Conservation (phyloP, 2,329 filamentous ascomycete species). For the Dothideomycetes sp. region DNA sequence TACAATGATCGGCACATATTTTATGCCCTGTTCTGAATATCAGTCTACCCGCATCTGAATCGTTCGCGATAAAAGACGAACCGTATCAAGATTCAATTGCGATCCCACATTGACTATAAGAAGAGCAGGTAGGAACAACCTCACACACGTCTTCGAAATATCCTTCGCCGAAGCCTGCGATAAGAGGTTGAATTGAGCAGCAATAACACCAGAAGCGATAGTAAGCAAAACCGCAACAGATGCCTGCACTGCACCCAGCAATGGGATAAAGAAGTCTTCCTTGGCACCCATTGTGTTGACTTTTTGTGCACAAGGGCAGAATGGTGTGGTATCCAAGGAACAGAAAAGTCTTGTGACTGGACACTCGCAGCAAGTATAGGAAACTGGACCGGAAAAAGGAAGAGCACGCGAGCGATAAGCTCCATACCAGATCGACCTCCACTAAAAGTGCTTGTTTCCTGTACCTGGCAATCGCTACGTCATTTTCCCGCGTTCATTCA, state of each 20-base stretch:
- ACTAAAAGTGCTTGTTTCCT: background rate
- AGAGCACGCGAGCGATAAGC: background rate
- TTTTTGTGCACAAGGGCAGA: background rate
- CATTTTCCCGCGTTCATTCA: background rate
- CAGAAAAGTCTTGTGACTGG: too few species aligned
- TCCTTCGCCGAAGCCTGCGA: conserved; percentile 38
- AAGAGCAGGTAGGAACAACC: conserved; percentile 42
- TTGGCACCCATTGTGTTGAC: background rate
- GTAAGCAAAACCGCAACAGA: conserved; percentile 44
- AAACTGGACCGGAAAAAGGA: background rate
- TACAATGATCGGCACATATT: conserved; percentile 23
- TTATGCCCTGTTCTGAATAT: conserved; percentile 8
- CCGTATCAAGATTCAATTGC: conserved; percentile 37
- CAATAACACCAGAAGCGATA: conserved; percentile 40
- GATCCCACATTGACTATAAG: conserved; percentile 43
- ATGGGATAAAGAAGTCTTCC: conserved; percentile 26
- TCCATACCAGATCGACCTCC: background rate
- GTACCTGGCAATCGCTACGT: background rate
- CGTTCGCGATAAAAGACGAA: conserved; percentile 20
- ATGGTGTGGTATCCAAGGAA: background rate
- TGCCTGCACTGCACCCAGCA: conserved; percentile 44
- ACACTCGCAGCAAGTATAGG: too few species aligned
- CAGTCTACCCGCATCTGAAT: background rate
- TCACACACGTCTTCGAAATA: conserved; percentile 41
- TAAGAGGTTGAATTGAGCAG: conserved; percentile 40